Percentiles rank a stretch among this genome's conserved stretches.
Conservation (phyloP, 257 asterid species). For the Solanum rostratum region DNA sequence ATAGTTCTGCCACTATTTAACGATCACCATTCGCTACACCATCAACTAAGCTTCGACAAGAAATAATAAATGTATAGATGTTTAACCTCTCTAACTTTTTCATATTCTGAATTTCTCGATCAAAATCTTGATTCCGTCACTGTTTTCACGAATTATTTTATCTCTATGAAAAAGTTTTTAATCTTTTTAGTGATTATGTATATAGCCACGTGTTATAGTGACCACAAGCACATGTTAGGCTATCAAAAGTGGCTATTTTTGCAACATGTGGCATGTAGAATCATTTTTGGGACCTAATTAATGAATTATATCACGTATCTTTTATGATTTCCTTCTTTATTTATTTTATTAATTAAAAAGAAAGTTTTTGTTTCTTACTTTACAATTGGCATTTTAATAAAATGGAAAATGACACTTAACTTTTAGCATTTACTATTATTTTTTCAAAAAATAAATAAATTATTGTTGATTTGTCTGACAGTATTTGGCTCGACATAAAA, state of each 20-base stretch:
- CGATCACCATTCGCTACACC: too few relatives aligned
- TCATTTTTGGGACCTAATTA: slow-evolving; percentile 11
- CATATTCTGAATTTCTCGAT: too few relatives aligned
- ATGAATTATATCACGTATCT: slow-evolving; percentile 38
- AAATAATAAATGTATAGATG: too few relatives aligned
- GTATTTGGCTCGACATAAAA: neutral
- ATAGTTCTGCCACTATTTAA: too few relatives aligned
- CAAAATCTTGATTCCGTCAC: too few relatives aligned
- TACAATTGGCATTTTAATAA: neutral
- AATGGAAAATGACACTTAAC: neutral
- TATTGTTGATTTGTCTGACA: neutral
- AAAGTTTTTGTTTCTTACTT: neutral
- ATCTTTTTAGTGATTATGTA: neutral
- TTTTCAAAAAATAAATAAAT: neutral
- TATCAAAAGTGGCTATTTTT: neutral
- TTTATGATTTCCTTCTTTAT: slow-evolving; percentile 19
- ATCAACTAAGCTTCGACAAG: too few relatives aligned
- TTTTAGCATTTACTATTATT: neutral
- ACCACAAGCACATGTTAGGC: neutral
- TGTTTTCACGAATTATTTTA: too few relatives aligned
- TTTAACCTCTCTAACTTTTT: too few relatives aligned
- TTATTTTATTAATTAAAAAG: neutral
- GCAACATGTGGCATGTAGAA: slow-evolving; percentile 37
- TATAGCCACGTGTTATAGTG: neutral
- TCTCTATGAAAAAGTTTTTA: neutral